Conservation (phyloP, 805 yeast species). For the Wickerhamiella qilinensis region DNA sequence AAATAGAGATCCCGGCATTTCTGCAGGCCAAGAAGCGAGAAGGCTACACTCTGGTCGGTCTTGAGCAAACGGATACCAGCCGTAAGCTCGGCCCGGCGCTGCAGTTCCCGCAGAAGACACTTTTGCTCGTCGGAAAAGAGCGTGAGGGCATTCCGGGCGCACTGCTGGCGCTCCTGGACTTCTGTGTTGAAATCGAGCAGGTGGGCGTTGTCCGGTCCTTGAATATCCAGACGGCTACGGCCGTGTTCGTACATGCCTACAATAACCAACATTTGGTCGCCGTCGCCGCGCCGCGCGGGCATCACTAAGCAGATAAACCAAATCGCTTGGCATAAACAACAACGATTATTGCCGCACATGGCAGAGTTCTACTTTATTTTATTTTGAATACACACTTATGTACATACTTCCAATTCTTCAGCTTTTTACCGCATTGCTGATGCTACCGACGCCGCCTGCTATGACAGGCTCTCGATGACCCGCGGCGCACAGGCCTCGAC, state of each 20-base stretch:
- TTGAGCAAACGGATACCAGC: slow-evolving; percentile 89
- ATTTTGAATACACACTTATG: not conserved
- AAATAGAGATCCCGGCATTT: slow-evolving; percentile 36
- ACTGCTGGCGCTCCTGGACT: slow-evolving; percentile 61
- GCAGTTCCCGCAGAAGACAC: slow-evolving; percentile 62
- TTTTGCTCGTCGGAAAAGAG: slow-evolving; percentile 71
- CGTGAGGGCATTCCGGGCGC: slow-evolving; percentile 86
- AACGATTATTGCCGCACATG: no score
- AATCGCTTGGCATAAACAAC: no score
- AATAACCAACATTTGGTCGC: slow-evolving; percentile 22
- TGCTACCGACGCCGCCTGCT: not conserved
- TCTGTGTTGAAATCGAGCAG: slow-evolving; percentile 83
- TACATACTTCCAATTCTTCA: not conserved
- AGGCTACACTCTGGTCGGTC: slow-evolving; percentile 77
- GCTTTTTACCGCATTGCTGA: no score
- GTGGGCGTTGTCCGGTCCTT: slow-evolving; percentile 84
- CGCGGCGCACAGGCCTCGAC: slow-evolving; percentile 44
- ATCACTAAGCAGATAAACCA: no score
- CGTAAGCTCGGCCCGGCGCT: slow-evolving; percentile 46
- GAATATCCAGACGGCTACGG: slow-evolving; percentile 96
- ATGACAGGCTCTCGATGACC: slow-evolving; percentile 28
- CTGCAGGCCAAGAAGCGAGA: slow-evolving; percentile 45
- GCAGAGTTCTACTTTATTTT: no score
- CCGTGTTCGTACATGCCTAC: slow-evolving; percentile 84
- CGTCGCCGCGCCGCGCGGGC: no score